phyloP scores from a whole-genome alignment of 148 eudicot genomes.

The Rhododendron kiyosumense region DNA sequence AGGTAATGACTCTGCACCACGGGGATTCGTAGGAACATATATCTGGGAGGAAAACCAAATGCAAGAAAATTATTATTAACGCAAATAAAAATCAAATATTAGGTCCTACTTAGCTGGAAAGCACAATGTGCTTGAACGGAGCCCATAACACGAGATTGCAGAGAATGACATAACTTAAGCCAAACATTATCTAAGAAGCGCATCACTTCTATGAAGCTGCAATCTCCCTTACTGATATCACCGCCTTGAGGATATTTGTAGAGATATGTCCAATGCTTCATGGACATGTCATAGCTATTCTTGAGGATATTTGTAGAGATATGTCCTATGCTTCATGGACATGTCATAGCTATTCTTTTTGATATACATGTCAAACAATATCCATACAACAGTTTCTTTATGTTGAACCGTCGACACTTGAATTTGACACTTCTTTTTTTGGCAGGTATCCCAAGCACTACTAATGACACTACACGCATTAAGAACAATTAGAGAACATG shows the following conservation, averaged over 20 bases:
- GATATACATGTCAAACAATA: neutral
- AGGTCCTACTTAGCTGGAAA: neutral
- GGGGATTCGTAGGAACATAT: constrained; percentile 91
- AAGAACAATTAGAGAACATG: neutral
- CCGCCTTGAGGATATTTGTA: neutral
- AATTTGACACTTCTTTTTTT: neutral
- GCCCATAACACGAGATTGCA: neutral
- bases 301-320: neutral
- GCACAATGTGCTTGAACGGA: neutral
- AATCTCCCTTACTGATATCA: neutral
- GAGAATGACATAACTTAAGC: neutral
- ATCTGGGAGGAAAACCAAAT: constrained; percentile 36
- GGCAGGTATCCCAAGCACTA: neutral
- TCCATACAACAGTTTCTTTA: neutral
- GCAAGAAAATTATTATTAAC: neutral
- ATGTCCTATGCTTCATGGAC: neutral
- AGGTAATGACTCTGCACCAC: constrained; percentile 92
- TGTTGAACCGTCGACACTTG: neutral
- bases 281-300: neutral
- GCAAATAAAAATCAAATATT: neutral
- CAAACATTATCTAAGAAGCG: constrained; percentile 1
- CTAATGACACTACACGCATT: neutral
- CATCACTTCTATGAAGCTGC: neutral
- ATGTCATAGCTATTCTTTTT: neutral
- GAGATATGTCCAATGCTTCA: neutral